phyloP scores from a whole-genome alignment of 2,329 filamentous ascomycete genomes.

The Fusarium sp. region DNA sequence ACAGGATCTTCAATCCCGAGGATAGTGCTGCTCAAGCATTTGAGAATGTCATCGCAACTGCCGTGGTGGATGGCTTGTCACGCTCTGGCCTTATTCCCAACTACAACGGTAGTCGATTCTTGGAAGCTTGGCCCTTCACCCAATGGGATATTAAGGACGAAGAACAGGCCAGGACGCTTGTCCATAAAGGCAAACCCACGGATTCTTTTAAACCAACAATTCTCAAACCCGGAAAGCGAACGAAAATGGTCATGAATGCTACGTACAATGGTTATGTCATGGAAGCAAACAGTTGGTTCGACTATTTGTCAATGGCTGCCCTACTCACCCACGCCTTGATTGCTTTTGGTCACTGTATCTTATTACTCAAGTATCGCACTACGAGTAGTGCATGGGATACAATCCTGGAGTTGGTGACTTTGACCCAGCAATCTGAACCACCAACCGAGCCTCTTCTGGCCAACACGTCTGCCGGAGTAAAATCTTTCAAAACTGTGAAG shows the following conservation, averaged over 20 bases:
- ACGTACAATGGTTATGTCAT: conserved; percentile 8
- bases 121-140: background rate
- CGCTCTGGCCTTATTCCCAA: conserved; percentile 11
- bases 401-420: conserved; percentile 11
- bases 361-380: background rate
- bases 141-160: background rate
- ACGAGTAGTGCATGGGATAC: conserved; percentile 15
- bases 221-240: background rate
- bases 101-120: background rate
- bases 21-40: no score
- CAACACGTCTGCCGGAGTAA: conserved; percentile 6
- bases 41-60: background rate
- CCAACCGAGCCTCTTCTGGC: background rate
- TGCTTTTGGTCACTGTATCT: background rate
- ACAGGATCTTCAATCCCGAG: no score
- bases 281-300: conserved; percentile 3
- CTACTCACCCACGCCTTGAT: conserved; percentile 8
- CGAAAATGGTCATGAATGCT: conserved; percentile 6
- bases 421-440: conserved; percentile 1
- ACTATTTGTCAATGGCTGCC: background rate
- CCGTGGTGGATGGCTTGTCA: background rate
- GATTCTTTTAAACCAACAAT: background rate
- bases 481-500: background rate
- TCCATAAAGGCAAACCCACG: background rate
- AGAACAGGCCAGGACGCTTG: background rate